These are phyloP conservation scores for Pestalotiopsis sp. DNA, from an alignment of 2,329 filamentous ascomycete species.

Conservation along the genomic window DNA sequence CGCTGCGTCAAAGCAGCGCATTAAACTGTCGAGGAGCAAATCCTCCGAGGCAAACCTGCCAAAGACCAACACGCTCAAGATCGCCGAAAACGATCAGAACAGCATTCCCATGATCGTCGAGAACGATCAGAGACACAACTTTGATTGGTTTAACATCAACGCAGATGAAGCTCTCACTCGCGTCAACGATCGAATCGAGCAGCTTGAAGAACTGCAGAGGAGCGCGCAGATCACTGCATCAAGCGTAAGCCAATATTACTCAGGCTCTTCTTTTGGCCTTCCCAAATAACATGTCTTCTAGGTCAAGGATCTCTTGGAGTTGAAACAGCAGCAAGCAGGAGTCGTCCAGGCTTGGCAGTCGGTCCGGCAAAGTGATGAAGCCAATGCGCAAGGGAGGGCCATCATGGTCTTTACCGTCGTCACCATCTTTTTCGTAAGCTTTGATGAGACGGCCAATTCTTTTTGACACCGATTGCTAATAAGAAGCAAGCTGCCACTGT, in stretches of 20 bases:
- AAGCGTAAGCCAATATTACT: conserved; percentile 26
- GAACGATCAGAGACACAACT: conserved; percentile 9
- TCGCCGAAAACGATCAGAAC: not conserved
- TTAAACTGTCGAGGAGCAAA: too few relatives aligned
- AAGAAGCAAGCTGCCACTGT: conserved; percentile 32
- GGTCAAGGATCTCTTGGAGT: conserved; percentile 40
- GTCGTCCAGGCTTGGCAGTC: conserved; percentile 46
- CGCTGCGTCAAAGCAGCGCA: not conserved
- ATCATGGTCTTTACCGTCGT: conserved; percentile 50
- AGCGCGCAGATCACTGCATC: conserved; percentile 35
- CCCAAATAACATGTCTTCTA: conserved; percentile 14
- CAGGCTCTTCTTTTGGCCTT: not conserved
- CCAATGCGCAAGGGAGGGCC: conserved; percentile 41
- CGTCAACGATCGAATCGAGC: conserved; percentile 31
- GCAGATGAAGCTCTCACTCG: conserved; percentile 29
- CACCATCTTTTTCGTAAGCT: conserved; percentile 47
- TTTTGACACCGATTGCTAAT: too few relatives aligned
- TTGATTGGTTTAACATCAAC: conserved; percentile 28
- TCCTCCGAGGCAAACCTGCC: not conserved
- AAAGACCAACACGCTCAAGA: not conserved
- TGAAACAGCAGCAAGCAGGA: conserved; percentile 49
- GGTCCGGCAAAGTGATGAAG: conserved; percentile 40
- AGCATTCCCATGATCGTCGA: not conserved
- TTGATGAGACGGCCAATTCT: too few relatives aligned
- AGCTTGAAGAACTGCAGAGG: conserved; percentile 34